A percentile compares a stretch with the other conserved stretches of the same genome.
Evolutionary conservation across 305 asterid species (phyloP).

Genomic region (Stenogyne calaminthoides): DNA sequence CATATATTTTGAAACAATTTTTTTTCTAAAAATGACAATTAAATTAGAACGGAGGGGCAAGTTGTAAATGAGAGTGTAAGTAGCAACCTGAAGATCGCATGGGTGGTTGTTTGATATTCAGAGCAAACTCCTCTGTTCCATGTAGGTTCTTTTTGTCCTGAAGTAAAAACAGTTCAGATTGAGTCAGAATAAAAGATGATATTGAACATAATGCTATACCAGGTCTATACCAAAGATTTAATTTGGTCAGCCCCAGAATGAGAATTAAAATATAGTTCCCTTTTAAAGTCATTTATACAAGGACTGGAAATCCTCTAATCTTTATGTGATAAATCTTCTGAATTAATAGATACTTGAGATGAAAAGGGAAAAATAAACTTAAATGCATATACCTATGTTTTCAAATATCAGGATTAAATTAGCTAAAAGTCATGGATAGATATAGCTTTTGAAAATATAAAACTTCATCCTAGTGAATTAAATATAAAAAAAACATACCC

Average conservation of each 20-base stretch:
- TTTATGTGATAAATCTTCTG: slow-evolving; percentile 4
- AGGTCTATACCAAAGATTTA: background rate
- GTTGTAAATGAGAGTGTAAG: slow-evolving; percentile 1
- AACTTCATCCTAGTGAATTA: no score
- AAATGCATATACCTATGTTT: no score
- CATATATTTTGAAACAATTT: no score
- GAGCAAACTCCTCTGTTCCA: slow-evolving; percentile 94
- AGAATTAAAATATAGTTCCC: background rate
- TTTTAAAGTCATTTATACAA: background rate
- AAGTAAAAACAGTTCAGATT: slow-evolving; percentile 7
- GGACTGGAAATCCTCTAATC: background rate
- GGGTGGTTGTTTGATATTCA: slow-evolving; percentile 83
- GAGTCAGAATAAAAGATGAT: slow-evolving; percentile 16
- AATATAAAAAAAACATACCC: slow-evolving; percentile 63
- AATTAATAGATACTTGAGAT: slow-evolving; percentile 1
- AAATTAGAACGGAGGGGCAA: background rate
- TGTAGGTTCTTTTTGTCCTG: slow-evolving; percentile 94
- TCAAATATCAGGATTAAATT: slow-evolving; percentile 21
- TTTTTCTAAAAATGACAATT: no score
- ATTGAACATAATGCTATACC: background rate
- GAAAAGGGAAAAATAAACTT: background rate
- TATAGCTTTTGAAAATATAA: background rate
- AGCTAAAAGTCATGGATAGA: background rate
- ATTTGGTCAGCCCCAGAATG: background rate
- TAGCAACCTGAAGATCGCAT: slow-evolving; percentile 76